A percentile compares a stretch with the other conserved stretches of the same genome.
These are phyloP conservation scores for Corymbia maculata DNA, from an alignment of 345 rosid species.

Conservation along the genomic window DNA sequence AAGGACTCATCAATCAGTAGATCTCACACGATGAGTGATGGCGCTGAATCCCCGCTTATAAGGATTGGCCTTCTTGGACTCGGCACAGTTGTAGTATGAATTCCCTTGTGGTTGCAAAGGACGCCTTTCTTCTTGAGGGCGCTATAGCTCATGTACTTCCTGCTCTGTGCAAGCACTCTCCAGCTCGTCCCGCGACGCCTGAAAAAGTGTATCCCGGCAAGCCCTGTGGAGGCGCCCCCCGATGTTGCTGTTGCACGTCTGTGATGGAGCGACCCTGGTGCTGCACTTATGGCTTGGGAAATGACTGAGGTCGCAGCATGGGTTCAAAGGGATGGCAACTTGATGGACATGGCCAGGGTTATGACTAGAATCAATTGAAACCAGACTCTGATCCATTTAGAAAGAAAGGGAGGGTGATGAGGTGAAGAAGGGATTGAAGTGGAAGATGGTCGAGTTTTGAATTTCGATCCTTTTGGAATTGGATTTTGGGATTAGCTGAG, in stretches of 20 bases:
- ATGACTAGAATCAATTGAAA: background rate
- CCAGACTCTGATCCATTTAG: background rate
- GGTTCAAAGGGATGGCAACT: accelerated
- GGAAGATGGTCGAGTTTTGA: background rate
- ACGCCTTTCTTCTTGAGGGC: no score
- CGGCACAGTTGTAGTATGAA: no score
- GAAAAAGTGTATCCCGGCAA: no score
- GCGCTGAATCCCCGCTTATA: no score
- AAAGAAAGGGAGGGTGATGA: background rate
- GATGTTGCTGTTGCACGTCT: background rate
- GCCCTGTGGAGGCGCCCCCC: background rate
- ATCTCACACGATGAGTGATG: no score
- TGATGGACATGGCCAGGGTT: background rate
- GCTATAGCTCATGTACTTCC: no score
- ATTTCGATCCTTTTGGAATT: background rate
- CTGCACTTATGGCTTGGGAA: background rate
- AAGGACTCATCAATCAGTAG: no score
- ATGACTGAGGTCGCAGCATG: background rate
- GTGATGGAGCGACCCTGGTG: background rate
- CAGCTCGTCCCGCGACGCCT: background rate
- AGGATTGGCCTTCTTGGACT: no score
- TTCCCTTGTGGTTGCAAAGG: no score
- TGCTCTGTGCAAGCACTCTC: background rate
- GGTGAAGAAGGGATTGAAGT: background rate
- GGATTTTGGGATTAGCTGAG: background rate